These are phyloP conservation scores for Picea abies DNA, from an alignment of 83 land plant genomes.

Conservation along the genomic window DNA sequence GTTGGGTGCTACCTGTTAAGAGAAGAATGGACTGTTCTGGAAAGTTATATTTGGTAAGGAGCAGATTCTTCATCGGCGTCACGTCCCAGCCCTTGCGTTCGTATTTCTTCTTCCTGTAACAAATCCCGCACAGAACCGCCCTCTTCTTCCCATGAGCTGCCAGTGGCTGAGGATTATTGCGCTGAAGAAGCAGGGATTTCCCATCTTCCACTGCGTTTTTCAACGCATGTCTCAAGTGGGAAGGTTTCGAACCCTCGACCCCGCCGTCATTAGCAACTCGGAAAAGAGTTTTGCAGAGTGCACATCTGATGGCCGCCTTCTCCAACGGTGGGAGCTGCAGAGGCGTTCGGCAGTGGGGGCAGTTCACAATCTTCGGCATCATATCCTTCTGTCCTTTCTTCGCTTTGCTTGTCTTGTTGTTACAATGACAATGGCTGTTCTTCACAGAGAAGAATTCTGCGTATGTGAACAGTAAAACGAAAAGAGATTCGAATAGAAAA, in stretches of 20 bases:
- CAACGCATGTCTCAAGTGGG: background rate
- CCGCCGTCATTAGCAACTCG: constrained; percentile 24
- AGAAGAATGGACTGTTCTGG: constrained; percentile 59
- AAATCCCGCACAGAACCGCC: constrained; percentile 68
- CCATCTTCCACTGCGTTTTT: background rate
- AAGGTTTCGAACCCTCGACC: background rate
- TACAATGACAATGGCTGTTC: no score
- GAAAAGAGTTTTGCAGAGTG: constrained; percentile 31
- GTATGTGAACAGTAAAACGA: no score
- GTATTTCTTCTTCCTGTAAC: constrained; percentile 30
- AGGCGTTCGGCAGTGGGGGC: constrained; percentile 31
- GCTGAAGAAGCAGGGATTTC: constrained; percentile 13
- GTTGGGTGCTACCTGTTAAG: constrained; percentile 57
- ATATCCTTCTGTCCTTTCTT: no score
- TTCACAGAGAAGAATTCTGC: no score
- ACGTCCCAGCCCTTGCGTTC: constrained; percentile 79
- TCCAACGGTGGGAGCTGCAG: constrained; percentile 39
- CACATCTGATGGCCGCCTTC: constrained; percentile 33
- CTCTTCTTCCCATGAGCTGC: constrained; percentile 46
- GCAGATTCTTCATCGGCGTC: constrained; percentile 64
- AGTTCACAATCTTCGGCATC: constrained; percentile 24
- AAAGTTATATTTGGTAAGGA: constrained; percentile 50
- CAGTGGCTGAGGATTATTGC: constrained; percentile 25
- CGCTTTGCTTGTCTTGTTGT: no score
- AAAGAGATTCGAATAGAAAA: no score